Percentiles rank a stretch among this genome's conserved stretches.
phyloP scores from a whole-genome alignment of 2,329 filamentous ascomycete species.

The Trichoderma simmonsii region DNA sequence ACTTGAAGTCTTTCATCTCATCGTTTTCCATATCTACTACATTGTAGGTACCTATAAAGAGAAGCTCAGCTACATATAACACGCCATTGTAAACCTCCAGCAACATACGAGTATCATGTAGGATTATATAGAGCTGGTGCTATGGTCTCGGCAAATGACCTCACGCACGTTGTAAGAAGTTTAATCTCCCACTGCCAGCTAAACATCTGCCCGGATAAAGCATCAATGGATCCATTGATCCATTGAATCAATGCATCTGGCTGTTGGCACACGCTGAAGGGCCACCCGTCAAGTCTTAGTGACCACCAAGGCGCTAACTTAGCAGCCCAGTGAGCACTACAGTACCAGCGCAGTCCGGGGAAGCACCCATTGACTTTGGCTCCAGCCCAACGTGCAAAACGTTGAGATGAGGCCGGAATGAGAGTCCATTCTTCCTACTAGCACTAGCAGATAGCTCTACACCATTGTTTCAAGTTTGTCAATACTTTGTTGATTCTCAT shows the following conservation, averaged over 20 bases:
- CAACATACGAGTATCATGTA: neutral
- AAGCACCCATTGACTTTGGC: neutral
- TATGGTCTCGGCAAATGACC: neutral
- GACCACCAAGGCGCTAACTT: neutral
- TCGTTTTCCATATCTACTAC: neutral
- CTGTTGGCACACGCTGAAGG: neutral
- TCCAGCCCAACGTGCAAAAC: neutral
- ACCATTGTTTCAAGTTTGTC: neutral
- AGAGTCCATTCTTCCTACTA: neutral
- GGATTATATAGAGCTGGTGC: neutral
- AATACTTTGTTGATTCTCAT: neutral
- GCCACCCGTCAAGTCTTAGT: neutral
- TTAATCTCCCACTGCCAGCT: neutral
- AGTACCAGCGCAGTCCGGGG: conserved; percentile 3
- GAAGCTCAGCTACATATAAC: neutral
- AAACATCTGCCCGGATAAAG: neutral
- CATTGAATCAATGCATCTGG: neutral
- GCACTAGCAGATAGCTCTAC: neutral
- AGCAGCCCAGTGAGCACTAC: neutral
- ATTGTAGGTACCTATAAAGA: neutral
- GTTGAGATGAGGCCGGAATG: neutral
- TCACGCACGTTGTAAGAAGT: neutral
- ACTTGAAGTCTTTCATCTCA: neutral
- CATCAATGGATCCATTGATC: neutral
- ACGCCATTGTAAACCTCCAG: neutral